These are phyloP conservation scores for Phytophthora quininea DNA, from an alignment of 352 stramenopile genomes.

Conservation along the genomic window DNA sequence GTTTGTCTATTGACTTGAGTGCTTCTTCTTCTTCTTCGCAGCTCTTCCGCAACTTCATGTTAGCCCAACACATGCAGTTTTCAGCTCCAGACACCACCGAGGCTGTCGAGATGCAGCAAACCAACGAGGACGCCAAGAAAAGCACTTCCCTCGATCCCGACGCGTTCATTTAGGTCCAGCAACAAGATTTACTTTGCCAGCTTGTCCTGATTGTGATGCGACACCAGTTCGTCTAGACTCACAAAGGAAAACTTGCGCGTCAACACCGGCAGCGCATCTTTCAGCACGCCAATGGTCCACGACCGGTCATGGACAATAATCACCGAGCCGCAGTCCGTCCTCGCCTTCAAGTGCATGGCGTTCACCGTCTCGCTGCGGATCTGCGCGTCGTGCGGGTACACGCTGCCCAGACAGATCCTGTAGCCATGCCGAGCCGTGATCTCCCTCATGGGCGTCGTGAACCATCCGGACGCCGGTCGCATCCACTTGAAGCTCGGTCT, in stretches of 20 bases:
- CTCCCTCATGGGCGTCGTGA: constrained; percentile 80
- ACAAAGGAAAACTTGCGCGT: constrained; percentile 65
- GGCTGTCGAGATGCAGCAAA: neutral
- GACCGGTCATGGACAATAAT: constrained; percentile 86
- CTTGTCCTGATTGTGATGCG: constrained; percentile 30
- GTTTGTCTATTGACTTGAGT: neutral
- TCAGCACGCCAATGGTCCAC: constrained; percentile 82
- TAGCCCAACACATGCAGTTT: constrained; percentile 58
- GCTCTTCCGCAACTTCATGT: constrained; percentile 63
- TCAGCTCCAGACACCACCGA: constrained; percentile 8
- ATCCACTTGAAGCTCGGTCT: constrained; percentile 57
- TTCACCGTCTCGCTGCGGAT: constrained; percentile 78
- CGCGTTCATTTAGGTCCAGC: constrained; percentile 24
- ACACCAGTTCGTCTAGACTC: constrained; percentile 66
- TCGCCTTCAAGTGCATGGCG: constrained; percentile 53
- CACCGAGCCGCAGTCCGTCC: constrained; percentile 72
- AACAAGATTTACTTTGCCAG: constrained; percentile 14
- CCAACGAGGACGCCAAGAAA: constrained; percentile 11
- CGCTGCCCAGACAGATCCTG: constrained; percentile 83
- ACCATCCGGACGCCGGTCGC: constrained; percentile 85
- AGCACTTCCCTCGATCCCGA: constrained; percentile 5
- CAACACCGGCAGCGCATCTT: constrained; percentile 56
- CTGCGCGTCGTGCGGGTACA: constrained; percentile 88
- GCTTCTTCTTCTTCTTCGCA: constrained; percentile 17
- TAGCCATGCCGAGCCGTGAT: constrained; percentile 80